Percentiles rank a stretch among this genome's conserved stretches.
Conservation (phyloP, 768 basidiomycete genomes). For the Termitomyces sp. region DNA sequence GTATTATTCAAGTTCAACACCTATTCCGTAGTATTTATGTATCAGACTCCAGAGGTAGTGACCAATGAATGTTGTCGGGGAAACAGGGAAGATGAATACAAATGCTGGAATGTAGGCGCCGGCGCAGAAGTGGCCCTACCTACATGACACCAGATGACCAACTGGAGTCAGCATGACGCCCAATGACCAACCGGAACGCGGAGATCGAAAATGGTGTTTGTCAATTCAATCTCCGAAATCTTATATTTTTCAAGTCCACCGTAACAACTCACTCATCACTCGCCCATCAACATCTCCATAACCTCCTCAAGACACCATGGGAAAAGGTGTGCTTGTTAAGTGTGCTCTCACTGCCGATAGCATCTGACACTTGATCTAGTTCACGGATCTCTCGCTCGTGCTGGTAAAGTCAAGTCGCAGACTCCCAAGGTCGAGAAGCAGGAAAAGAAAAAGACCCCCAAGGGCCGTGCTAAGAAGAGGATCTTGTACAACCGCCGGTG, state of each 20-base stretch:
- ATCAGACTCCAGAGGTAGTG: too few species aligned
- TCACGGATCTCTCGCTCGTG: constrained; percentile 99
- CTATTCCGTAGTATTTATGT: too few species aligned
- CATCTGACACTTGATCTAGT: constrained; percentile 39
- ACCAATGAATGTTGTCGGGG: too few species aligned
- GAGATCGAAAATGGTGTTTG: background rate
- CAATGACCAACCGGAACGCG: too few species aligned
- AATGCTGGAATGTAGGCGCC: too few species aligned
- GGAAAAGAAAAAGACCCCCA: constrained; percentile 98
- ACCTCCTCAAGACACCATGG: constrained; percentile 1
- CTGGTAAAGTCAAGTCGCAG: constrained; percentile 99
- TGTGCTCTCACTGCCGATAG: background rate
- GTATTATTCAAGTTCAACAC: too few species aligned
- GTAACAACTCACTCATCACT: background rate
- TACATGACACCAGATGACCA: too few species aligned
- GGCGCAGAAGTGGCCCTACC: too few species aligned
- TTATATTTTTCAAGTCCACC: background rate
- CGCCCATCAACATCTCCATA: background rate
- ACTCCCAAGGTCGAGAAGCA: constrained; percentile 97
- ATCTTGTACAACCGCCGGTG: constrained; percentile 14
- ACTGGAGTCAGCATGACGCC: too few species aligned
- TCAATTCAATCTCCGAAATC: background rate
- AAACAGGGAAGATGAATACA: too few species aligned
- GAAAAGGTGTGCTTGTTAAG: background rate
- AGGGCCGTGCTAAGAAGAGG: constrained; percentile 94